Percentiles rank a stretch among this genome's conserved stretches.
These are phyloP conservation scores for Solanum chacoense DNA, from an alignment of 305 asterid genomes.

Conservation along the genomic window DNA sequence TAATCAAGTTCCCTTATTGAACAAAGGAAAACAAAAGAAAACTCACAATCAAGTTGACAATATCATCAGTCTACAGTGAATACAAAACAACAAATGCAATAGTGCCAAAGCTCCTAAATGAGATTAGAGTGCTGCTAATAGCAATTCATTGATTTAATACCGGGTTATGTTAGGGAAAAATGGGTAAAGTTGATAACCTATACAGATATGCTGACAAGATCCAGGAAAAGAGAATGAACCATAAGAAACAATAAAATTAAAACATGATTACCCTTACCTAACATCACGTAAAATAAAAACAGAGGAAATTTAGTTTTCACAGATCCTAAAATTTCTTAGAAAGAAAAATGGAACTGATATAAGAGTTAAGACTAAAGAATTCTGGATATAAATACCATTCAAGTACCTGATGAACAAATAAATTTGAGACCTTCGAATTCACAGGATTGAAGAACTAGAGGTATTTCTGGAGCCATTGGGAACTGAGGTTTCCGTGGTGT, in stretches of 20 bases:
- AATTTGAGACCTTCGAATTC: constrained; percentile 78
- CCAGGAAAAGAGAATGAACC: not conserved
- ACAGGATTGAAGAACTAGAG: constrained; percentile 88
- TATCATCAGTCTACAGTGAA: not conserved
- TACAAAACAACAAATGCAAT: not conserved
- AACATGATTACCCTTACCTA: not conserved
- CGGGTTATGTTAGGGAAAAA: not conserved
- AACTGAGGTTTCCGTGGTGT: constrained; percentile 91
- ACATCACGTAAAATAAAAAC: not conserved
- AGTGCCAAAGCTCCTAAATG: not conserved
- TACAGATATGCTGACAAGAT: not conserved
- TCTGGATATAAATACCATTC: not conserved
- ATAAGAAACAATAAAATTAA: not conserved
- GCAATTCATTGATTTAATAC: not conserved
- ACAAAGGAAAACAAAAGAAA: not conserved
- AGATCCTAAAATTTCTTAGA: not conserved
- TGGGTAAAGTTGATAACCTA: not conserved
- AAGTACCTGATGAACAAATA: constrained; percentile 74
- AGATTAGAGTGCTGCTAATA: not conserved
- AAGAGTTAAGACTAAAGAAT: not conserved
- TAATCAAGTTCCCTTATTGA: not conserved
- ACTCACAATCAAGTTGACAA: not conserved
- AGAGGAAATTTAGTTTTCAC: not conserved
- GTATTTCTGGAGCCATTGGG: constrained; percentile 79
- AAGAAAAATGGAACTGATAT: not conserved